Evolutionary conservation across 495 filamentous ascomycete genomes (phyloP).

Genomic region (Physcia stellaris): DNA sequence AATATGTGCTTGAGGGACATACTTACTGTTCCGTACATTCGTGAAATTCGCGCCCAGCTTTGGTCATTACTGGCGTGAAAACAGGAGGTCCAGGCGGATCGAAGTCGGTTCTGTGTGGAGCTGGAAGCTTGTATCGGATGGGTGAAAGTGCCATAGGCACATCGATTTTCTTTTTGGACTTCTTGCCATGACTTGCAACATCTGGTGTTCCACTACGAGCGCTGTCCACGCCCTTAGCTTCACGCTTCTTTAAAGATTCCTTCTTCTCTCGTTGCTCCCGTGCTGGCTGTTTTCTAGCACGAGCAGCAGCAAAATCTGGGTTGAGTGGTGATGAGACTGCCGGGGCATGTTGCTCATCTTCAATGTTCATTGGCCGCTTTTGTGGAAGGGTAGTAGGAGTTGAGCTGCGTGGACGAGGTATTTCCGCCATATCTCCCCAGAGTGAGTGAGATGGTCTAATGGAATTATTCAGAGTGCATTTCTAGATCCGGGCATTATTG

Average conservation of each 20-base stretch:
- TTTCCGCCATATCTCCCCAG: too few relatives aligned
- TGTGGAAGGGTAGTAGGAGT: constrained; percentile 37
- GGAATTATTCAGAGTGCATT: too few relatives aligned
- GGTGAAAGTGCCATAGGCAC: constrained; percentile 24
- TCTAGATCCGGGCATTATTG: too few relatives aligned
- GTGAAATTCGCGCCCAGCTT: constrained; percentile 38
- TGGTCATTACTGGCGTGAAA: constrained; percentile 32
- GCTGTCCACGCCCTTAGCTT: constrained; percentile 47
- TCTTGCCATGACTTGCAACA: constrained; percentile 27
- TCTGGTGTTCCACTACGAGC: constrained; percentile 40
- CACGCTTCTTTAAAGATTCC: constrained; percentile 64
- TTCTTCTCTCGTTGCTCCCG: constrained; percentile 41
- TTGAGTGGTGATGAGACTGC: constrained; percentile 50
- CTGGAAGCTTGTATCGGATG: constrained; percentile 42
- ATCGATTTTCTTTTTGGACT: constrained; percentile 28
- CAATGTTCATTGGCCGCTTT: constrained; percentile 27
- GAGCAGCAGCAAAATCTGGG: constrained; percentile 31
- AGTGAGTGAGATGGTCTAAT: too few relatives aligned
- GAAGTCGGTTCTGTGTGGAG: constrained; percentile 43
- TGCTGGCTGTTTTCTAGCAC: constrained; percentile 31
- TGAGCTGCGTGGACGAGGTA: too few relatives aligned
- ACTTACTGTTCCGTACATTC: constrained; percentile 54
- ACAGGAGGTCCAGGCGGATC: constrained; percentile 41
- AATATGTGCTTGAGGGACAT: too few relatives aligned
- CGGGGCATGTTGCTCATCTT: constrained; percentile 27